Base-by-base conservation (phyloP, 495 filamentous ascomycete species). In the Penicillium paxilli region DNA sequence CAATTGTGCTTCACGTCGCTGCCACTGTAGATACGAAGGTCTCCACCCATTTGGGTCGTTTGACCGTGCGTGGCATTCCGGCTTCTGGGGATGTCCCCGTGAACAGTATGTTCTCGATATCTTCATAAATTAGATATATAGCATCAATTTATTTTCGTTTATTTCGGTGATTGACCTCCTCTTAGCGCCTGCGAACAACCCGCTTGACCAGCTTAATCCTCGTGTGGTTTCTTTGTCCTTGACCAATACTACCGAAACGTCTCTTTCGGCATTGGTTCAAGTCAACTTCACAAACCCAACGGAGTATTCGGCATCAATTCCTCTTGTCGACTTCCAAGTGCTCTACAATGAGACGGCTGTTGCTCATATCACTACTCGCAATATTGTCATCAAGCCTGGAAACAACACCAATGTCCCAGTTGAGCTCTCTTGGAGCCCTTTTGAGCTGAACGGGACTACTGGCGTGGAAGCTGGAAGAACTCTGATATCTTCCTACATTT, bases 221-320 rank as follows among this genome's bases (percentile, higher is more conserved):
- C 75, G 82, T 47, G 68, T 95, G 42, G 80, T 82, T 26, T 77
- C 79, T 37, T 67, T 98, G 17, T 71, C 80, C 48, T 80, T 98
- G 51, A 62, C 83, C 25, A 76, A 86, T 33, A 95, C 91, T 0
- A 84, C 85, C 4, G 70, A 79, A 35, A 80, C 84, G 14, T 88
- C 85, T 5, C 68, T 96, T 19, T 82, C 80, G 12, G 67, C 97
- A 9, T 74, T 81, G 53, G 86, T 89, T 9, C 72, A 63, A 19
- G 72, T 95, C 51, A 94, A 92, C 64, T 75, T 96, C 54, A 93
- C 88, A 2, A 98, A 98, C 63, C 94, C 94, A 3, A 95, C 91
- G 1, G 74, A 84, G 1, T 96, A 96, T 68, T 85, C 88, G 21
- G 91, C 88, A 0, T 75, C 77, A 17, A 73, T 98, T 33, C 93